Evolutionary conservation across 805 yeast genomes (phyloP).

Genomic region (Ogataea nonfermentans): DNA sequence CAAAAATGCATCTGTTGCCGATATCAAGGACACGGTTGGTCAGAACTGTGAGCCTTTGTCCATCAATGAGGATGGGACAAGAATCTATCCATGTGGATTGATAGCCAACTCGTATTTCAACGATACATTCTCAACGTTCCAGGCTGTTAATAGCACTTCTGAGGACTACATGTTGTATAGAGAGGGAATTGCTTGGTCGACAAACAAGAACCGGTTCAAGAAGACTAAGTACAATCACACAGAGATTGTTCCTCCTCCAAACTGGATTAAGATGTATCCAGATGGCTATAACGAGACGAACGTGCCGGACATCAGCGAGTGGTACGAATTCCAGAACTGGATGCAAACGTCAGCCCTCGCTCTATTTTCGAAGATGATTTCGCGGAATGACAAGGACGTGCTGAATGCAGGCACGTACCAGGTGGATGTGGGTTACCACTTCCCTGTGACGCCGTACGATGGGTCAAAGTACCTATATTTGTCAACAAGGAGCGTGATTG

Average conservation of each 20-base stretch:
- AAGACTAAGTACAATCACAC: slow-evolving; percentile 57
- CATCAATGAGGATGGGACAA: slow-evolving; percentile 43
- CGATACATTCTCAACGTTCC: slow-evolving; percentile 61
- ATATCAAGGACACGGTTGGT: slow-evolving; percentile 50
- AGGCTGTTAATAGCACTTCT: slow-evolving; percentile 41
- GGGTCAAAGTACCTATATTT: slow-evolving; percentile 68
- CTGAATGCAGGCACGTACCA: slow-evolving; percentile 61
- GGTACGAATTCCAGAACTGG: slow-evolving; percentile 81
- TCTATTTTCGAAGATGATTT: slow-evolving; percentile 60
- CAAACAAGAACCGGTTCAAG: slow-evolving; percentile 62
- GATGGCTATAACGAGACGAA: slow-evolving; percentile 70
- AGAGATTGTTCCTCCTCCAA: slow-evolving; percentile 80
- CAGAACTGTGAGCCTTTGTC: slow-evolving; percentile 69
- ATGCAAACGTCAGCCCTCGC: slow-evolving; percentile 81
- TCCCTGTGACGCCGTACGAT: slow-evolving; percentile 69
- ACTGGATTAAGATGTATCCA: slow-evolving; percentile 70
- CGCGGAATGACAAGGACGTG: slow-evolving; percentile 57
- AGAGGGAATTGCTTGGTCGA: slow-evolving; percentile 67
- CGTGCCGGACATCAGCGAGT: slow-evolving; percentile 62
- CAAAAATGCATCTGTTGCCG: slow-evolving; percentile 50
- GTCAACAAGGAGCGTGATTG: slow-evolving; percentile 69
- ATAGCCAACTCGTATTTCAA: slow-evolving; percentile 80
- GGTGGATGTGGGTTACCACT: slow-evolving; percentile 66
- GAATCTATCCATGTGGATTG: slow-evolving; percentile 77
- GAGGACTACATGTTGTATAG: slow-evolving; percentile 45